Conservation (phyloP, 495 filamentous ascomycete species). For the Penicillium riverlandense region DNA sequence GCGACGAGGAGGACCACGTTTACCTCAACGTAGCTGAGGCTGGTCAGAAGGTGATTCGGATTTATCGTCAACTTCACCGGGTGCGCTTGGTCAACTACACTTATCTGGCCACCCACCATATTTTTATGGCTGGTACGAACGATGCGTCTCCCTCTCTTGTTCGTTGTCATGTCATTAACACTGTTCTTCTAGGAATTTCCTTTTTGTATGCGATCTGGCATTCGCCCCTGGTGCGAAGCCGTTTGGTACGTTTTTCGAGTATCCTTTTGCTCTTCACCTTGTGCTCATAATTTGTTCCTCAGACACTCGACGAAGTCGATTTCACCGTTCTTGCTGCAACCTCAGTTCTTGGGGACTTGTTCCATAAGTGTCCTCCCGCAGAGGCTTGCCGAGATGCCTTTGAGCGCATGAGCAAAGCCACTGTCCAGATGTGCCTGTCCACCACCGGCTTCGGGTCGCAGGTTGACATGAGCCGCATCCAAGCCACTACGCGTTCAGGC, state of each 20-base stretch:
- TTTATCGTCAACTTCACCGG: slow-evolving; percentile 86
- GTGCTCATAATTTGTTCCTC: slow-evolving; percentile 5
- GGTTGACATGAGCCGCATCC: slow-evolving; percentile 23
- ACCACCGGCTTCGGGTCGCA: slow-evolving; percentile 71
- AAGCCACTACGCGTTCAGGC: slow-evolving; percentile 9
- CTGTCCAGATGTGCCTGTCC: slow-evolving; percentile 81
- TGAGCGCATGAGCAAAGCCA: slow-evolving; percentile 90
- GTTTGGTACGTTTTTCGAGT: slow-evolving; percentile 52
- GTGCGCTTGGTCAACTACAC: slow-evolving; percentile 91
- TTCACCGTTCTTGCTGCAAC: slow-evolving; percentile 93
- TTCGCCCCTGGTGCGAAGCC: slow-evolving; percentile 76
- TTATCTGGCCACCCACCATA: slow-evolving; percentile 91
- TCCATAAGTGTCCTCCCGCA: slow-evolving; percentile 71
- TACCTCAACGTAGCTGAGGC: slow-evolving; percentile 93
- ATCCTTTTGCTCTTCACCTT: not conserved
- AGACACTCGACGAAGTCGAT: slow-evolving; percentile 93
- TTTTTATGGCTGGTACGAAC: slow-evolving; percentile 82
- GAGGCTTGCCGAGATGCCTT: slow-evolving; percentile 90
- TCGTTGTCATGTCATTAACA: slow-evolving; percentile 8
- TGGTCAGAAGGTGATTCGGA: slow-evolving; percentile 81
- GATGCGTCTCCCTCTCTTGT: not conserved
- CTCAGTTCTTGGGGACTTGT: slow-evolving; percentile 71
- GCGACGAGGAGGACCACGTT: slow-evolving; percentile 81
- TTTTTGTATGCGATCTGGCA: slow-evolving; percentile 98
- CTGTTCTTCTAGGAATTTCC: slow-evolving; percentile 57